These are phyloP conservation scores for Fusarium nanum DNA, from an alignment of 2,329 filamentous ascomycete species.

Conservation along the genomic window DNA sequence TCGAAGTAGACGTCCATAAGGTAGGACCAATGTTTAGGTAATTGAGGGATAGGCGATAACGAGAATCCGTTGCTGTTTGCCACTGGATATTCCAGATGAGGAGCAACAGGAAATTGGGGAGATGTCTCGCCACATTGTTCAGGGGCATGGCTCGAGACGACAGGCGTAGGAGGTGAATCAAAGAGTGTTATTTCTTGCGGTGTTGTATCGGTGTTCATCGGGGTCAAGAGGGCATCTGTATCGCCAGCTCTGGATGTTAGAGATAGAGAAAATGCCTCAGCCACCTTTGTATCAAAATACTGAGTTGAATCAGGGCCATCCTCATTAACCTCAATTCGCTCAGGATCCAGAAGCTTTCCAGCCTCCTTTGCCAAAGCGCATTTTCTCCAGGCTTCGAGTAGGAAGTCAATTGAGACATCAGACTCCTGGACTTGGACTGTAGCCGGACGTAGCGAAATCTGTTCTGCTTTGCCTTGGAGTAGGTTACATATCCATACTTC, in stretches of 20 bases:
- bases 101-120: rapidly evolving
- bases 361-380: neutral
- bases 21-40: constrained; percentile 9
- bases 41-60: neutral
- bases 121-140: rapidly evolving
- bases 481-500: neutral
- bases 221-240: neutral
- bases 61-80: rapidly evolving
- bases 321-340: neutral
- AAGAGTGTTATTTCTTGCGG: neutral
- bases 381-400: constrained; percentile 20
- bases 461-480: neutral
- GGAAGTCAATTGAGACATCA: neutral
- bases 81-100: rapidly evolving
- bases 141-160: no score
- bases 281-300: neutral
- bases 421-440: rapidly evolving
- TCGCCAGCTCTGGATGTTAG: neutral
- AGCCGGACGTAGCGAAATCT: rapidly evolving
- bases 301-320: constrained; percentile 3
- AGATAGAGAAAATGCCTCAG: neutral
- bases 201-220: neutral
- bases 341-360: neutral
- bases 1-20: constrained; percentile 11
- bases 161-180: neutral